A percentile compares a stretch with the other conserved stretches of the same genome.
Conservation (phyloP, 1,284 basidiomycete species). For the Rhodotorula sp. region DNA sequence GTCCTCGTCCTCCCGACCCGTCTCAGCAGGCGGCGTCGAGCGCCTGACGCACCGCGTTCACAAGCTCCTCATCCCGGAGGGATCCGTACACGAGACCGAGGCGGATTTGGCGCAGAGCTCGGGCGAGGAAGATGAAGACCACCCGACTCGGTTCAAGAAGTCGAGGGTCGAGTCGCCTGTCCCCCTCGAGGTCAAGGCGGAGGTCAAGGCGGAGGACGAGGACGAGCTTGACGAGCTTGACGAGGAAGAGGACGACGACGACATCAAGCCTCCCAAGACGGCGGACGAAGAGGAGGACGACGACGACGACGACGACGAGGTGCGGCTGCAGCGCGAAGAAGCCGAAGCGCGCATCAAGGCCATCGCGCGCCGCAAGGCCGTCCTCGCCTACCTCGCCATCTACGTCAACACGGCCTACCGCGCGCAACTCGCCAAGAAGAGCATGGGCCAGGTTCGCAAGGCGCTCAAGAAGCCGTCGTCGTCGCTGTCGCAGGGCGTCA, state of each 20-base stretch:
- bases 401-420: conserved; percentile 35
- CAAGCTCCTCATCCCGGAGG: conserved; percentile 26
- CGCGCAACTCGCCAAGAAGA: conserved; percentile 18
- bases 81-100: conserved; percentile 3
- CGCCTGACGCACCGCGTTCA: conserved; percentile 35
- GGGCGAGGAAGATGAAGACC: conserved; percentile 32
- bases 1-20: conserved; percentile 15
- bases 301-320: conserved; percentile 2
- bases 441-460: conserved; percentile 9
- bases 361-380: conserved; percentile 16
- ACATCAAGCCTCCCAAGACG: neutral
- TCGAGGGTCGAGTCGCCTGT: conserved; percentile 11
- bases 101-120: conserved; percentile 20
- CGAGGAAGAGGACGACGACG: neutral
- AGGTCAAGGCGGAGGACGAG: conserved; percentile 11
- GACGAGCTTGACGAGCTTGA: neutral
- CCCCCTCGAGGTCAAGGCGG: neutral
- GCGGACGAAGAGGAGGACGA: conserved; percentile 5
- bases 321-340: neutral
- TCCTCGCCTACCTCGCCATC: conserved; percentile 27
- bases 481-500: neutral
- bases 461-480: conserved; percentile 15
- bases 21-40: conserved; percentile 37
- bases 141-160: conserved; percentile 25
- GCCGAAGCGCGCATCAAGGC: conserved; percentile 9